Evolutionary conservation across 768 basidiomycete genomes (phyloP).

Genomic region (Lyophyllum shimeji): DNA sequence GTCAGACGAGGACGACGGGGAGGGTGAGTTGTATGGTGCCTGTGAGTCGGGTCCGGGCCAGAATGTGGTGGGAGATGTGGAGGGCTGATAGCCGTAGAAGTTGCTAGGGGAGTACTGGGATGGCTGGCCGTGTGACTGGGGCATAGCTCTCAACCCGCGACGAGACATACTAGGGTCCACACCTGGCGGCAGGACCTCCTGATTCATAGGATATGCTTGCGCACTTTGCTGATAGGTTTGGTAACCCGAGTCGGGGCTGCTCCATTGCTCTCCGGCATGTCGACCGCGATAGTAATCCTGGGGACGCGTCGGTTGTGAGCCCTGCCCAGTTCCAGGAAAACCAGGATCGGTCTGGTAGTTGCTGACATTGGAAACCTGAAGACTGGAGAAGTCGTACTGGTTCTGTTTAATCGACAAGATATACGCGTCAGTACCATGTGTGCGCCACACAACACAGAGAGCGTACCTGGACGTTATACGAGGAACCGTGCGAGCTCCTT

Average conservation of each 20-base stretch:
- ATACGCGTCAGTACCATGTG: neutral
- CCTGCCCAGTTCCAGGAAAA: neutral
- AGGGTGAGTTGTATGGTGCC: neutral
- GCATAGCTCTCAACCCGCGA: neutral
- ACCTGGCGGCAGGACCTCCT: neutral
- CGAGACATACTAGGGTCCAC: neutral
- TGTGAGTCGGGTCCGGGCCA: neutral
- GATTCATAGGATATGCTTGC: neutral
- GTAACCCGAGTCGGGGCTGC: neutral
- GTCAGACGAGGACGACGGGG: slow-evolving; percentile 6
- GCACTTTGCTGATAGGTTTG: neutral
- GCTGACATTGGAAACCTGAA: neutral
- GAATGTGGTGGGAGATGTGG: neutral
- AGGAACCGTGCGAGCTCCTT: neutral
- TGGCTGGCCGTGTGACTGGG: neutral
- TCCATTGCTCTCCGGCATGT: neutral
- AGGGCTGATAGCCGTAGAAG: neutral
- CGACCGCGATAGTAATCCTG: slow-evolving; percentile 2
- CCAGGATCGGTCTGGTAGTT: neutral
- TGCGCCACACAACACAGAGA: slow-evolving; percentile 14
- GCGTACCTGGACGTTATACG: slow-evolving; percentile 8
- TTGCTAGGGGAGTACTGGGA: neutral
- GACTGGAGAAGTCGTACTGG: slow-evolving; percentile 6
- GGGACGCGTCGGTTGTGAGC: slow-evolving; percentile 4
- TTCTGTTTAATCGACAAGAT: neutral